Conservation (phyloP, 257 asterid species). For the Solanum gracilifrons region DNA sequence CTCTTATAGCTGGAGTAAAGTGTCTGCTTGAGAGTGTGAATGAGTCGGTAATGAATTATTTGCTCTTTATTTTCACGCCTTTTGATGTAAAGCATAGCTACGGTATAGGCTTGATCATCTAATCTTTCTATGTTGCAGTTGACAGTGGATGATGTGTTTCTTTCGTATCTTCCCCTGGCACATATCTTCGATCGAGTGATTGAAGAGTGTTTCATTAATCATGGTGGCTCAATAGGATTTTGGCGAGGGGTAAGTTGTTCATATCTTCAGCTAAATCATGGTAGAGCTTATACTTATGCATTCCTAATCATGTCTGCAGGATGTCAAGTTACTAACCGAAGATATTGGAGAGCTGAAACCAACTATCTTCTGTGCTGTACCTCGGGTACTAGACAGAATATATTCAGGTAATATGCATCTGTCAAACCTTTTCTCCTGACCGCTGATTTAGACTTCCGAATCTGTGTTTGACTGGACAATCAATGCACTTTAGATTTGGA, state of each 20-base stretch:
- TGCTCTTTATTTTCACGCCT: neutral
- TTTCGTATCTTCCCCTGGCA: conserved; percentile 93
- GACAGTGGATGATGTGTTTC: conserved; percentile 56
- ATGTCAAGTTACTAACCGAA: conserved; percentile 68
- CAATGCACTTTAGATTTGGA: neutral
- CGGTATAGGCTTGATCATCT: neutral
- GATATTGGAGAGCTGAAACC: conserved; percentile 86
- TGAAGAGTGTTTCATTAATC: conserved; percentile 66
- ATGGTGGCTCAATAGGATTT: conserved; percentile 93
- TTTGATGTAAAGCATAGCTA: neutral
- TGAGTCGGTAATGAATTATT: conserved; percentile 45
- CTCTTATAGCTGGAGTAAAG: conserved; percentile 70
- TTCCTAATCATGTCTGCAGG: conserved; percentile 29
- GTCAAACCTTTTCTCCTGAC: neutral
- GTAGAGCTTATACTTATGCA: neutral
- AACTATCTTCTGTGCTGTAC: conserved; percentile 89
- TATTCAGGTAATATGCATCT: conserved; percentile 47
- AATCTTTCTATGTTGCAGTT: conserved; percentile 29
- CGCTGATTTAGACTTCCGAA: neutral
- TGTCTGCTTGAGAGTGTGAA: conserved; percentile 48
- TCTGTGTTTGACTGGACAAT: neutral
- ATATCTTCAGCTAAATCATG: neutral
- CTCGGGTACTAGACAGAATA: conserved; percentile 88
- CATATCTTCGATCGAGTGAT: conserved; percentile 93
- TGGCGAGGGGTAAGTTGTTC: conserved; percentile 90